phyloP scores from a whole-genome alignment of 2,329 filamentous ascomycete genomes.

The Tolypocladium pustulatum region DNA sequence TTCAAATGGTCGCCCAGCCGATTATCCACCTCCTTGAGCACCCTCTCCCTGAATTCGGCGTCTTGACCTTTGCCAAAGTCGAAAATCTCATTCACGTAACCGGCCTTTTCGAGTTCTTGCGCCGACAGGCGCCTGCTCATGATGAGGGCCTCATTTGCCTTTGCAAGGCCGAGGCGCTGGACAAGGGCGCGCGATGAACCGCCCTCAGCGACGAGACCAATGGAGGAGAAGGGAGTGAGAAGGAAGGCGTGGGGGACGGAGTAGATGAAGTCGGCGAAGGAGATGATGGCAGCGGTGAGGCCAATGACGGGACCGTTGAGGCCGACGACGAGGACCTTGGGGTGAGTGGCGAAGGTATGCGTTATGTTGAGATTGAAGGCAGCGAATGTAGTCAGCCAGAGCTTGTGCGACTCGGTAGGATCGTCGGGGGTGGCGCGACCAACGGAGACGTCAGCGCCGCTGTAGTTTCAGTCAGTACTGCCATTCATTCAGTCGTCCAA shows the following conservation, averaged over 20 bases:
- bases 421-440: constrained; percentile 29
- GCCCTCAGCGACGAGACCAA: constrained; percentile 86
- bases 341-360: constrained; percentile 82
- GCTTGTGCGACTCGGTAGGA: constrained; percentile 27
- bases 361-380: constrained; percentile 84
- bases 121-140: constrained; percentile 72
- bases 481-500: neutral
- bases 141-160: constrained; percentile 86
- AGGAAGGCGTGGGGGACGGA: constrained; percentile 71
- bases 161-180: constrained; percentile 64
- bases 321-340: constrained; percentile 83
- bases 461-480: constrained; percentile 21
- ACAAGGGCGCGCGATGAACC: constrained; percentile 72
- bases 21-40: constrained; percentile 73
- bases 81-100: constrained; percentile 83
- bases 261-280: constrained; percentile 89
- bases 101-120: constrained; percentile 62
- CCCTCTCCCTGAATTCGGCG: constrained; percentile 57
- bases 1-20: constrained; percentile 70
- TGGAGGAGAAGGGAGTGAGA: constrained; percentile 80
- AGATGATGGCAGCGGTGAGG: constrained; percentile 72
- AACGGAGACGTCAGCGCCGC: constrained; percentile 68
- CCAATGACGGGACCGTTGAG: constrained; percentile 90
- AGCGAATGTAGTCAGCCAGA: constrained; percentile 63
- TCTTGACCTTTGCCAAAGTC: constrained; percentile 48